Percentiles rank a stretch among this genome's conserved stretches.
Evolutionary conservation across 2,329 filamentous ascomycete species (phyloP).

Genomic region (Grosmannia penicillata): DNA sequence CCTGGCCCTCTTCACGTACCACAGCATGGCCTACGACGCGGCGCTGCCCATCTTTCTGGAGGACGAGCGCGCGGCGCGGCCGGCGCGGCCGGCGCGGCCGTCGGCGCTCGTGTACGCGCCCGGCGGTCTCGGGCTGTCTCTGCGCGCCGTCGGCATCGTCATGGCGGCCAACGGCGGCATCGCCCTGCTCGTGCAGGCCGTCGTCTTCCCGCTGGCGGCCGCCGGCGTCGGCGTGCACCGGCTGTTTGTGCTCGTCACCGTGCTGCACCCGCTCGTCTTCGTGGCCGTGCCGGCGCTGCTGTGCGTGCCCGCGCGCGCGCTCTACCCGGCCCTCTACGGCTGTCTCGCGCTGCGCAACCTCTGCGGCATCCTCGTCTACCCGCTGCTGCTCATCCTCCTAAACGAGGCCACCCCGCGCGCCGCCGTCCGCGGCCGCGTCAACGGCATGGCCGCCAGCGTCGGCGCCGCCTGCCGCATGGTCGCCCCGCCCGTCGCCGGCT

Average conservation of each 20-base stretch:
- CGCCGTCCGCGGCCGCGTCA: constrained; percentile 46
- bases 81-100: too few relatives aligned
- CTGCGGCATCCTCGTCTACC: constrained; percentile 49
- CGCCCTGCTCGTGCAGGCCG: constrained; percentile 56
- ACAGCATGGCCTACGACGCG: constrained; percentile 91
- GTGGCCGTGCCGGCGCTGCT: constrained; percentile 43
- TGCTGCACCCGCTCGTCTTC: constrained; percentile 48
- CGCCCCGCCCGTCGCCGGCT: constrained; percentile 49
- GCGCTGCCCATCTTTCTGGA: constrained; percentile 87
- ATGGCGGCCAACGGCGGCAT: constrained; percentile 45
- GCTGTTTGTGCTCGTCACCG: constrained; percentile 41
- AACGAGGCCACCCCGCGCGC: constrained; percentile 48
- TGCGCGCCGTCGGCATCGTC: constrained; percentile 45
- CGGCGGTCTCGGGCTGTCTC: constrained; percentile 47
- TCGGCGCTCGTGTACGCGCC: constrained; percentile 41
- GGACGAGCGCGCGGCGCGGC: constrained; percentile 40
- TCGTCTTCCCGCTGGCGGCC: constrained; percentile 50
- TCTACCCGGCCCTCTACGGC: constrained; percentile 43
- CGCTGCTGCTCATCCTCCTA: constrained; percentile 50
- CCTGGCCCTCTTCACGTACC: constrained; percentile 81
- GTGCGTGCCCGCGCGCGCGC: constrained; percentile 29
- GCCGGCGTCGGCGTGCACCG: constrained; percentile 42
- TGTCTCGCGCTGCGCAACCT: constrained; percentile 44
- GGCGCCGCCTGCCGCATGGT: constrained; percentile 53
- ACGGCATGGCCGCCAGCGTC: constrained; percentile 50